Base-by-base conservation (phyloP, 2,329 filamentous ascomycete species). In the Epicoccum sorghinum region DNA sequence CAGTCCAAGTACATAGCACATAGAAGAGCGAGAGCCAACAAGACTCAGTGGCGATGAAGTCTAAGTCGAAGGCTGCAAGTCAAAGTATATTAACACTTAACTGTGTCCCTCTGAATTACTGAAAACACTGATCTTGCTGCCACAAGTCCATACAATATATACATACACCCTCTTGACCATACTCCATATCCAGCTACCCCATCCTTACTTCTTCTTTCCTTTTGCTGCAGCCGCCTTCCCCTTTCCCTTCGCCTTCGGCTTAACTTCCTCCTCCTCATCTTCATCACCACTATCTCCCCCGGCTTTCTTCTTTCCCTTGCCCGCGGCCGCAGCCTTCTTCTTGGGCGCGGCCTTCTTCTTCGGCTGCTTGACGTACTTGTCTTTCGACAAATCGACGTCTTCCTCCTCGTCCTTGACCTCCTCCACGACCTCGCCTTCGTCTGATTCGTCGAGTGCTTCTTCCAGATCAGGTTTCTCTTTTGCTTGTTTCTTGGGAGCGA, bases 331-430 rank as follows among this genome's bases (percentile, higher is more conserved):
- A 2, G 64, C 66, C 27, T 75, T 72, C 47, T 72, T 77, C 43
- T 74, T 78, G 27, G 79, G 69, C 12, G 77, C 74, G 54, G 80
- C 82, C 74, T 87, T 91, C 60, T 85, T 86, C 81, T 96, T 97
- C 10, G 93, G 91, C 70, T 89, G 84, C 75, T 95, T 96, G 72
- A 98, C 93, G 69, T 96, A 97, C 75, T 97, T 98, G 77, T 99
- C 95, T 71, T 93, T 96, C 69, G 89, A 91, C 46, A 98, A 74
- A 71, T 96, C 91, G n/a, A 87, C 78, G 47, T 92, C 89, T 10
- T 91, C 88, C 0, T 90, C 88, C 4, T 88, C 88, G 1, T 82
- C 85, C 37, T 85, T 76, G 42, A 73, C 69, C 23, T 75, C 77
- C 38, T 78, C 75, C 4, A 77, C 60, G 4, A 75, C 71, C 41